Evolutionary conservation across 768 basidiomycete genomes (phyloP).

Genomic region (Hydnum rufescens): DNA sequence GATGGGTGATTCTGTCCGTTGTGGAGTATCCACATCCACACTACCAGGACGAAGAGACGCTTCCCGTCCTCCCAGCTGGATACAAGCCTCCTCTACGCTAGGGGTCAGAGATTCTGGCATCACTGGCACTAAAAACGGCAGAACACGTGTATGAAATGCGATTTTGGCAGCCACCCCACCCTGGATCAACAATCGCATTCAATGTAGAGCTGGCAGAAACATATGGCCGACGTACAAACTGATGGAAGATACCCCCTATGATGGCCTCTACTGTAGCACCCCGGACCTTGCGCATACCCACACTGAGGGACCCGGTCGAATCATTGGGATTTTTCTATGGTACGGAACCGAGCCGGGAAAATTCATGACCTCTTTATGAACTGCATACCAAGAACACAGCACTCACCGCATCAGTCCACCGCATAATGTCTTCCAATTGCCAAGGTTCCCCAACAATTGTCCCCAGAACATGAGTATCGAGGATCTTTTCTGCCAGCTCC

Average conservation of each 20-base stretch:
- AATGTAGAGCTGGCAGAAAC: conserved; percentile 1
- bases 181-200: conserved; percentile 12
- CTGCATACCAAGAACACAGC: not conserved
- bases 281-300: conserved; percentile 59
- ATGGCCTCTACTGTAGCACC: conserved; percentile 61
- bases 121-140: conserved; percentile 17
- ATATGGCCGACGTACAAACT: conserved; percentile 32
- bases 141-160: conserved; percentile 25
- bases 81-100: conserved; percentile 2
- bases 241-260: conserved; percentile 56
- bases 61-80: conserved; percentile 2
- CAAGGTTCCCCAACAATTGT: conserved; percentile 57
- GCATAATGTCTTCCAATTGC: conserved; percentile 50
- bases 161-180: conserved; percentile 23
- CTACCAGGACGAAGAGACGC: not conserved
- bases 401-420: conserved; percentile 41
- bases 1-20: too few relatives aligned
- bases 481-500: conserved; percentile 31
- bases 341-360: not conserved
- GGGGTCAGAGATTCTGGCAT: conserved; percentile 4
- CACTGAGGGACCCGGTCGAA: conserved; percentile 18
- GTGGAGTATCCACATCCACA: not conserved
- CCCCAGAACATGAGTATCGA: conserved; percentile 55
- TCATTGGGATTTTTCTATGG: not conserved
- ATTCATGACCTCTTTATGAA: not conserved